These are phyloP conservation scores for Neoboletus subvelutipes DNA, from an alignment of 768 basidiomycete species.

Conservation along the genomic window DNA sequence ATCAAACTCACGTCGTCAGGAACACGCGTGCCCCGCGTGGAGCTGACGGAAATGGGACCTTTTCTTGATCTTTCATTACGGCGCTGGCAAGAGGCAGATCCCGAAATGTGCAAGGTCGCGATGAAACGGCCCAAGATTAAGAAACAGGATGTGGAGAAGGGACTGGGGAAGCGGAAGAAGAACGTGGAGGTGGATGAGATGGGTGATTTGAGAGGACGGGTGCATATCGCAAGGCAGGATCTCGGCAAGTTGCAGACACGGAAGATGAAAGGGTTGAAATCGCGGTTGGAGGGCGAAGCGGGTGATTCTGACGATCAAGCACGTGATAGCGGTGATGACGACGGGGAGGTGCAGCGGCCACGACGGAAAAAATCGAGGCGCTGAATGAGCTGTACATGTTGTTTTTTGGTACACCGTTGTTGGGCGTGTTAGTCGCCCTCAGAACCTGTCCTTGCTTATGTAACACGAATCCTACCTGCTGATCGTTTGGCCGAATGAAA, in stretches of 20 bases:
- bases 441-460: constrained; percentile 5
- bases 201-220: constrained; percentile 90
- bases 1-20: constrained; percentile 73
- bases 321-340: constrained; percentile 12
- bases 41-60: constrained; percentile 89
- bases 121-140: constrained; percentile 84
- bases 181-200: constrained; percentile 97
- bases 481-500: constrained; percentile 11
- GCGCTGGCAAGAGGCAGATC: constrained; percentile 69
- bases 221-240: constrained; percentile 91
- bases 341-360: constrained; percentile 9
- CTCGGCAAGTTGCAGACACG: constrained; percentile 80
- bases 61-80: constrained; percentile 81
- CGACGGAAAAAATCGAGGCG: constrained; percentile 18
- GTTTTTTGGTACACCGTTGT: background rate
- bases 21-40: constrained; percentile 75
- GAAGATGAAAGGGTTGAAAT: constrained; percentile 94
- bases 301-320: background rate
- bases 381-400: background rate
- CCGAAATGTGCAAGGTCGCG: constrained; percentile 78
- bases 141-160: constrained; percentile 83
- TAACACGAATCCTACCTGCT: constrained; percentile 15
- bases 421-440: background rate
- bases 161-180: constrained; percentile 89
- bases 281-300: constrained; percentile 18